Percentiles rank a stretch among this genome's conserved stretches.
phyloP scores from a whole-genome alignment of 2,329 filamentous ascomycete genomes.

The Fusarium acutatum region DNA sequence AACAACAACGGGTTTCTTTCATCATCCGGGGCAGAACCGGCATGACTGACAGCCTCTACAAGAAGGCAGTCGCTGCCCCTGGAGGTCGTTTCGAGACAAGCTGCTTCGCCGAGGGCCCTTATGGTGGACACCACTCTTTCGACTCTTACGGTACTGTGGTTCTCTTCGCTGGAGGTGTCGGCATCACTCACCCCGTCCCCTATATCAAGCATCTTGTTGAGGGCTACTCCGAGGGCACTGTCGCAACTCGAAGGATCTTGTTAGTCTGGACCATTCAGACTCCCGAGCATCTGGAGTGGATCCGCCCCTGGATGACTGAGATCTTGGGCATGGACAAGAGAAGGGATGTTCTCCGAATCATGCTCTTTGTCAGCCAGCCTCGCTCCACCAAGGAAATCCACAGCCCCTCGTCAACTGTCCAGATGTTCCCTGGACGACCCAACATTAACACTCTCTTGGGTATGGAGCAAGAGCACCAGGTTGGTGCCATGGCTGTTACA shows the following conservation, averaged over 20 bases:
- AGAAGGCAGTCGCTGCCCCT: slow-evolving; percentile 69
- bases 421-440: slow-evolving; percentile 84
- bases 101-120: slow-evolving; percentile 79
- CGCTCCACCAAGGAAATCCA: slow-evolving; percentile 83
- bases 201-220: slow-evolving; percentile 77
- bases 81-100: slow-evolving; percentile 69
- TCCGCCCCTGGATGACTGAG: slow-evolving; percentile 83
- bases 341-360: slow-evolving; percentile 77
- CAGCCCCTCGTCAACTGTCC: slow-evolving; percentile 78
- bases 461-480: slow-evolving; percentile 77
- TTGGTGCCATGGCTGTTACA: slow-evolving; percentile 77
- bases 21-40: slow-evolving; percentile 78
- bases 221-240: slow-evolving; percentile 73
- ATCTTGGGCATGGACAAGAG: slow-evolving; percentile 79
- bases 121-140: slow-evolving; percentile 75
- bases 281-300: slow-evolving; percentile 84
- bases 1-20: slow-evolving; percentile 74
- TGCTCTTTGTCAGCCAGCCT: slow-evolving; percentile 80
- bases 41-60: slow-evolving; percentile 75
- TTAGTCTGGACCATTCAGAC: slow-evolving; percentile 83
- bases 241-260: slow-evolving; percentile 75
- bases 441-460: slow-evolving; percentile 77
- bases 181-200: slow-evolving; percentile 81
- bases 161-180: slow-evolving; percentile 82
- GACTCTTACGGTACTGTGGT: slow-evolving; percentile 81